Evolutionary conservation across 768 basidiomycete species (phyloP).

Genomic region (Rhodotorula kratochvilovae): DNA sequence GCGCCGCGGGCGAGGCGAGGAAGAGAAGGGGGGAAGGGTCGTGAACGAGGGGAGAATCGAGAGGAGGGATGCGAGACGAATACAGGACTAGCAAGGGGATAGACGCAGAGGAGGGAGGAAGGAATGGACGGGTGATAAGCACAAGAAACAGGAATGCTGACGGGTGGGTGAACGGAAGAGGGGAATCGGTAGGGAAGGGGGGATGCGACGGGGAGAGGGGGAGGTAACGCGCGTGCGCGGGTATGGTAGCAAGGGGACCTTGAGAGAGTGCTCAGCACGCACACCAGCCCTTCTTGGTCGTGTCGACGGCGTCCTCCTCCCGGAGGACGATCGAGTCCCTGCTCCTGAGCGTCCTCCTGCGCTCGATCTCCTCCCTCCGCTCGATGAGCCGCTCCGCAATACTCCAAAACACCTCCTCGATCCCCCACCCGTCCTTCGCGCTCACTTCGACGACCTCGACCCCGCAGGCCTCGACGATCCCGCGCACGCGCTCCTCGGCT

Average conservation of each 20-base stretch:
- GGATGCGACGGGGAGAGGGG: not conserved
- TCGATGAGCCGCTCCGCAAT: slow-evolving; percentile 75
- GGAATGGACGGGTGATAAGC: too few relatives aligned
- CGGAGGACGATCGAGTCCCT: slow-evolving; percentile 74
- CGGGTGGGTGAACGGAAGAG: too few relatives aligned
- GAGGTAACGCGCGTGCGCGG: not conserved
- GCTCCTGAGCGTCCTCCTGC: slow-evolving; percentile 71
- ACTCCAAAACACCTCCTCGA: slow-evolving; percentile 70
- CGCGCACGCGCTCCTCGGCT: slow-evolving; percentile 68
- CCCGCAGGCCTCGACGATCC: slow-evolving; percentile 53
- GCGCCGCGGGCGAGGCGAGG: too few relatives aligned
- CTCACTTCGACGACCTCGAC: slow-evolving; percentile 89
- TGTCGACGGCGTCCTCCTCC: slow-evolving; percentile 25
- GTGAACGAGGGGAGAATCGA: too few relatives aligned
- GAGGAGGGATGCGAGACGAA: too few relatives aligned
- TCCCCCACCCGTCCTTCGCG: slow-evolving; percentile 78
- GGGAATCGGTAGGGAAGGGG: too few relatives aligned
- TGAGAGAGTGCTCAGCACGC: slow-evolving; percentile 21
- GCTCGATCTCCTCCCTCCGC: slow-evolving; percentile 71
- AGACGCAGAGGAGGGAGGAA: too few relatives aligned
- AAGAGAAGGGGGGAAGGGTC: too few relatives aligned
- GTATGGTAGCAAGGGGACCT: too few relatives aligned
- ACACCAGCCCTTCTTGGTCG: slow-evolving; percentile 13
- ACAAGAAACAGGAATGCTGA: too few relatives aligned
- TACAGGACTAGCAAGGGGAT: too few relatives aligned